phyloP scores from a whole-genome alignment of 768 basidiomycete species.

The Heimioporus sp. region DNA sequence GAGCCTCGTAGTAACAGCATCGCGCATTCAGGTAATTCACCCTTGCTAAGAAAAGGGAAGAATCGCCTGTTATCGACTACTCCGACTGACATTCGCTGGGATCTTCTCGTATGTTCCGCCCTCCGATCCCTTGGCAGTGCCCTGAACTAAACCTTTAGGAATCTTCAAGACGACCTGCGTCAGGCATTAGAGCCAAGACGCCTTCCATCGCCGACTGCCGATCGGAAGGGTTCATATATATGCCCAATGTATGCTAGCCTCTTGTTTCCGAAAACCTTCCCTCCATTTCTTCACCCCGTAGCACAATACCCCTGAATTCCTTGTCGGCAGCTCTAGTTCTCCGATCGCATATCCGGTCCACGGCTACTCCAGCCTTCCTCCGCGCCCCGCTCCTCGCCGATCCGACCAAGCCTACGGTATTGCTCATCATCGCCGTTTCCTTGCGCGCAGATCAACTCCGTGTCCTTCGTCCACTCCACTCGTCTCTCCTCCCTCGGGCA shows the following conservation, averaged over 20 bases:
- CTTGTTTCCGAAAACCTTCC: neutral
- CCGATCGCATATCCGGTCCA: slow-evolving; percentile 28
- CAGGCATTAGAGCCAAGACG: neutral
- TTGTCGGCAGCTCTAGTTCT: slow-evolving; percentile 31
- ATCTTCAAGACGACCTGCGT: neutral
- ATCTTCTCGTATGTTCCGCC: slow-evolving; percentile 11
- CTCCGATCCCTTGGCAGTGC: neutral
- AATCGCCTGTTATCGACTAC: slow-evolving; percentile 10
- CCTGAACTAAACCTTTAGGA: slow-evolving; percentile 12
- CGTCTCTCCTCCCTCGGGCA: slow-evolving; percentile 14
- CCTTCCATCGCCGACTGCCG: neutral
- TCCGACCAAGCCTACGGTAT: slow-evolving; percentile 5
- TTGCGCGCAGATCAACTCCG: slow-evolving; percentile 19
- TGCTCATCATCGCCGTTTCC: slow-evolving; percentile 6
- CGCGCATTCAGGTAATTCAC: neutral
- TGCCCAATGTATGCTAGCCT: slow-evolving; percentile 18
- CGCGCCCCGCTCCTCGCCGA: slow-evolving; percentile 3
- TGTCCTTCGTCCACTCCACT: slow-evolving; percentile 10
- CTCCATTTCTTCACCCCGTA: neutral
- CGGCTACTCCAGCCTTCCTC: slow-evolving; percentile 29
- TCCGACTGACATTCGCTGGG: neutral
- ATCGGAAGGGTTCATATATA: slow-evolving; percentile 28
- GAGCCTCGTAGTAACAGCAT: neutral
- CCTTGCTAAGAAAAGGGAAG: slow-evolving; percentile 20
- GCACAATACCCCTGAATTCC: slow-evolving; percentile 30